A percentile compares a stretch with the other conserved stretches of the same genome.
phyloP scores from a whole-genome alignment of 345 rosid genomes.

The Melaleuca alternifolia region DNA sequence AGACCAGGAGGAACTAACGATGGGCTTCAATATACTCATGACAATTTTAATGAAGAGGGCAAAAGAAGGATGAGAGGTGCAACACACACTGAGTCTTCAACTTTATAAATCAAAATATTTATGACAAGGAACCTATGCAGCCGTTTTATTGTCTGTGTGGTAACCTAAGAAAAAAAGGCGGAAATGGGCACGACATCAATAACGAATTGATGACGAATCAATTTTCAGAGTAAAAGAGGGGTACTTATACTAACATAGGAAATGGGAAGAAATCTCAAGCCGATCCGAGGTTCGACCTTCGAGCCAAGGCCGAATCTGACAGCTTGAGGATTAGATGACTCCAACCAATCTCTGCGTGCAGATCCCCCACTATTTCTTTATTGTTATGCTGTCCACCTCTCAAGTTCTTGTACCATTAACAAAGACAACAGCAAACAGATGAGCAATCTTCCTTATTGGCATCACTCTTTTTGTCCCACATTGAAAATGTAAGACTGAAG shows the following conservation, averaged over 20 bases:
- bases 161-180: background rate
- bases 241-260: background rate
- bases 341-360: background rate
- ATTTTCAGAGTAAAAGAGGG: background rate
- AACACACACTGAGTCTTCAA: background rate
- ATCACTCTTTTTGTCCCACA: background rate
- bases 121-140: background rate
- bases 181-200: background rate
- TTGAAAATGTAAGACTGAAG: background rate
- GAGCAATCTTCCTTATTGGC: background rate
- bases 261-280: background rate
- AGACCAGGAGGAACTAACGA: background rate
- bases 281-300: background rate
- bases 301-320: background rate
- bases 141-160: background rate
- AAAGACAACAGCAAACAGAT: background rate
- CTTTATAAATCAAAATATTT: background rate
- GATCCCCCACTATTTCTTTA: background rate
- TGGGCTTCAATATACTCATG: background rate
- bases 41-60: background rate
- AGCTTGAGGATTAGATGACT: background rate
- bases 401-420: too few species aligned
- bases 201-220: background rate
- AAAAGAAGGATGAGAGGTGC: background rate
- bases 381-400: background rate